Evolutionary conservation across 208 protist genomes (phyloP), one percentile per base, ranked within the genome.

Genomic region (Phytomonas sp.): DNA sequence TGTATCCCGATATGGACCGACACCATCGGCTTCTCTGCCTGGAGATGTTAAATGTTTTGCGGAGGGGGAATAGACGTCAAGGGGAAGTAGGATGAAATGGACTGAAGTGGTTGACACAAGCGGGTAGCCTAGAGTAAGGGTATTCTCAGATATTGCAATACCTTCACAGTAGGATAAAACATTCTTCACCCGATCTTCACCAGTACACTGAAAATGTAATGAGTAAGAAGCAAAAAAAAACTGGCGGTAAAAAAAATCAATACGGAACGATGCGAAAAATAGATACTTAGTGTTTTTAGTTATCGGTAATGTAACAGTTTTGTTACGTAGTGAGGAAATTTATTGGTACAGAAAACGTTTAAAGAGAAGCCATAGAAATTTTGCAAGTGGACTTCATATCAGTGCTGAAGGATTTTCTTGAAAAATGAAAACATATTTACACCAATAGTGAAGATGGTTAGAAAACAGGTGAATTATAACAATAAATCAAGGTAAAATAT

Each of bases 1-100:
- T 74, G 73, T 16, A 75, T 71, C 0, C 74, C 33, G 36, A 86
- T 83, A 66, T 80, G 82, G 70, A 86, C 74, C 6, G 74, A 70
- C 6, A 82, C 71, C 26, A 82, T 70, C 63, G 70, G n/a, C 61
- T 32, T 63, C 74, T 80, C 40, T 72, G 72, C 72, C 64, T 23
- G 40, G 1, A 23, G 14, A 45, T 62, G 81, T 69, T 82, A 78
- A 30, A 82, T 70, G 62, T 63, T 65, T 37, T 75, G 78, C 42
- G 75, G 77, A 2, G 74, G 70, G 59, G 73, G 77, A 63, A 80
- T 76, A 4, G 60, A 60, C 62, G 74, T 73, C 74, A 79, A 75
- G 40, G 65, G 69, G 2, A 70, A 29, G 70, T 80, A 82, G 31
- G 77, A 75, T 0, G 73, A 73, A 32, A 82, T 73, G 0, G 76